A percentile compares a stretch with the other conserved stretches of the same genome.
Conservation (phyloP, 78 protist genomes). For the Thecamonas trahens region DNA sequence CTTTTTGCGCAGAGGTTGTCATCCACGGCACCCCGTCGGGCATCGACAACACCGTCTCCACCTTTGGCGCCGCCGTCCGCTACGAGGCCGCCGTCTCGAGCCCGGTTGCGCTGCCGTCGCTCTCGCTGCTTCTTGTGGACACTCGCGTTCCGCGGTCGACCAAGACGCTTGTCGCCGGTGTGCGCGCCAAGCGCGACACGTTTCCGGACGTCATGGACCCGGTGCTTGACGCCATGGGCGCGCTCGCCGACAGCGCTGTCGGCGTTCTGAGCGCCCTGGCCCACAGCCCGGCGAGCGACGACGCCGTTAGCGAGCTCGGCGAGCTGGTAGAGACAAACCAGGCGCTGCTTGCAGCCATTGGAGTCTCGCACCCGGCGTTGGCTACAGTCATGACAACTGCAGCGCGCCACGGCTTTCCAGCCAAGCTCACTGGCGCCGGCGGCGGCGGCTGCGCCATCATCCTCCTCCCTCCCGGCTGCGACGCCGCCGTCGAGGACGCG, state of each 20-base stretch:
- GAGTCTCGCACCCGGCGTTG: constrained; percentile 9
- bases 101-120: not conserved
- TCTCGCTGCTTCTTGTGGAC: constrained; percentile 4
- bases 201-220: not conserved
- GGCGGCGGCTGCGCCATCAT: constrained; percentile 41
- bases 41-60: constrained; percentile 26
- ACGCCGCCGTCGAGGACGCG: too few species aligned
- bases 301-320: not conserved
- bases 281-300: not conserved
- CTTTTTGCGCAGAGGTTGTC: constrained; percentile 15
- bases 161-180: not conserved
- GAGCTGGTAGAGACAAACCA: constrained; percentile 16
- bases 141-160: constrained; percentile 21
- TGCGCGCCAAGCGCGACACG: not conserved
- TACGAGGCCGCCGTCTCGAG: not conserved
- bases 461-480: not conserved
- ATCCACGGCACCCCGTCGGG: constrained; percentile 42
- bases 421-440: constrained; percentile 45
- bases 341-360: not conserved
- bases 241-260: not conserved
- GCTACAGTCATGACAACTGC: not conserved
- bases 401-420: not conserved
- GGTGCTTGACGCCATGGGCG: constrained; percentile 7
- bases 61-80: constrained; percentile 4
- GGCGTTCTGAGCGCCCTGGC: not conserved